phyloP scores from a whole-genome alignment of 2,329 filamentous ascomycete genomes.

The Talaromyces sp. region DNA sequence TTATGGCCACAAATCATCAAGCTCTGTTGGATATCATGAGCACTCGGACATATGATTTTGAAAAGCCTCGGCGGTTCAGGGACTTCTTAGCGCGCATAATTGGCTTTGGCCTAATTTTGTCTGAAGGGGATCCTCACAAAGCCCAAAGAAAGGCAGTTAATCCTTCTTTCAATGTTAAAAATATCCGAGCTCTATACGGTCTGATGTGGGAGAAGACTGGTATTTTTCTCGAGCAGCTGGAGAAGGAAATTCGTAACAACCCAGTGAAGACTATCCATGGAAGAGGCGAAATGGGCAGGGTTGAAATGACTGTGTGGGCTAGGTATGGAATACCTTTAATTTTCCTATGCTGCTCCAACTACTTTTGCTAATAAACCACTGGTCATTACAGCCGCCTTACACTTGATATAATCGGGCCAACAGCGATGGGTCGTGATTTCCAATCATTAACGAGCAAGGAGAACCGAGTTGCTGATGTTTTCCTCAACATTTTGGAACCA shows the following conservation, averaged over 20 bases:
- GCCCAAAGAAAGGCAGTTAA: background rate
- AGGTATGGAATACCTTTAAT: background rate
- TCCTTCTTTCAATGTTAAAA: background rate
- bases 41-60: background rate
- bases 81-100: background rate
- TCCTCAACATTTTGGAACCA: constrained; percentile 43
- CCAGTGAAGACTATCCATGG: constrained; percentile 22
- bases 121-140: background rate
- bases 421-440: background rate
- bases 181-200: background rate
- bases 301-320: constrained; percentile 5
- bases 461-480: background rate
- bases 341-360: background rate
- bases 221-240: background rate
- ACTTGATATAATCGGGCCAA: background rate
- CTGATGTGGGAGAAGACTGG: background rate
- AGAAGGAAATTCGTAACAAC: background rate
- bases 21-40: background rate
- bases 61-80: background rate
- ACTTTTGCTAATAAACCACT: background rate
- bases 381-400: background rate
- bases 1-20: background rate
- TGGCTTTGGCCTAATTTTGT: background rate
- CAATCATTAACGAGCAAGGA: background rate
- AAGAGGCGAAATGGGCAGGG: constrained; percentile 7